Base-by-base conservation (phyloP, 345 rosid genomes). In the Camelina laxa region DNA sequence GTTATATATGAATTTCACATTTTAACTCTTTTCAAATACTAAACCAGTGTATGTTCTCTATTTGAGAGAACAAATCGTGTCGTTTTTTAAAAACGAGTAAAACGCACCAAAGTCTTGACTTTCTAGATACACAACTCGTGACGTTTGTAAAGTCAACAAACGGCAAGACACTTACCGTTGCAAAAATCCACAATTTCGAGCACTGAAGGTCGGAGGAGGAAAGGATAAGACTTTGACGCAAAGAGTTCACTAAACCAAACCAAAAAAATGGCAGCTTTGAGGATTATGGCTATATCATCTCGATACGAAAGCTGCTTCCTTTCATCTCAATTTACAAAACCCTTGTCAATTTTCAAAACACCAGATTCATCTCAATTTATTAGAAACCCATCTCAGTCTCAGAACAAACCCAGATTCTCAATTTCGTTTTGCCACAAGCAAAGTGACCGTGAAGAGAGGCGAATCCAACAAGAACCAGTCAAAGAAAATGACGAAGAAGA, bases 361-460 rank as follows among this genome's bases (percentile, higher is more conserved):
- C n/a, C n/a, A n/a, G n/a, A n/a, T n/a, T n/a, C 69, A 2, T 16
- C 77, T 8, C 68, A 50, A 65, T 44, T 65, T 14, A 51, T 53
- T 69, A 14, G 60, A 67, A 66, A 72, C 35, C 60, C 53, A 1
- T 17, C 65, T 53, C 60, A 9, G 51, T 17, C 65, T 53, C 60
- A 9, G 51, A 66, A 67, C 13, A 78, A 78, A 72, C 70, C 69
- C 59, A 66, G 74, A 60, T 72, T 67, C 77, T 72, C 77, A 14
- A 27, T 72, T 66, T 61, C 77, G n/a, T 67, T 20, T 60, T 78
- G 77, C 53, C 16, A 66, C 77, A 60, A 78, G 53, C 64, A 66
- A 66, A 72, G 64, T 44, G 53, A 72, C 10, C 12, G 1, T 65
- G 22, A 51, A 0, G 44, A 72, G 64, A 60, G 3, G 15, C 60